Base-by-base conservation (phyloP, 305 asterid species). In the Rubia tinctorum region DNA sequence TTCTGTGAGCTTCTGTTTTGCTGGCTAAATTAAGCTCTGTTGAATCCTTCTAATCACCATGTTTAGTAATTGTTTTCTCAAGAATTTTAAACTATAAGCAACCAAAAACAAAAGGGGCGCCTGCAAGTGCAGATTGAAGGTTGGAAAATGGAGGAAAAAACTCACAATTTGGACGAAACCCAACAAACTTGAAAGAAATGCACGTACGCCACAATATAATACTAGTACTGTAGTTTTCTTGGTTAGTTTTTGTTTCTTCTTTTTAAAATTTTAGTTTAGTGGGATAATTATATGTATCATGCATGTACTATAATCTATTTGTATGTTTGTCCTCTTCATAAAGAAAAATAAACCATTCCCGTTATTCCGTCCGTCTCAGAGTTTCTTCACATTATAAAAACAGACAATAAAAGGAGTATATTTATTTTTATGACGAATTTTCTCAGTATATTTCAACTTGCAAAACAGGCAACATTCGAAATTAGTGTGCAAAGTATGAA, bases 131-230 rank as follows among this genome's bases (percentile, higher is more conserved):
- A 55, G 61, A 55, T 55, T 55, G 61, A 55, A 55, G 74, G 60
- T 43, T 68, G 18, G 40, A 71, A 39, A 63, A 30, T 65, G 49
- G 45, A 7, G 51, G 6, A 30, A 17, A 18, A n/a, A 18, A n/a
- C 8, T n/a, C 61, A 17, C 22, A 22, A 23, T 6, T 71, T 40
- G 68, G 73, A 74, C 82, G 72, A 69, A 60, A 74, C 73, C 73
- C 74, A 74, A 78, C 75, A 78, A 74, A 78, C 75, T 4, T 20
- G 3, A 58, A 74, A 73, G 71, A 62, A 78, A 68, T 78, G 74
- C 81, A 77, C 69, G 78, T 68, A 73, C 62, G 72, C 62, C 40
- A 78, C 40, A 63, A 56, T 51, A 17, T 53, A 68, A 69, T 69
- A 56, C 43, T 7, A 55, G 12, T 55, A 55, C 61, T 55, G 61